Base-by-base conservation (phyloP, 306 rosid species). In the Cajanus cajan region DNA sequence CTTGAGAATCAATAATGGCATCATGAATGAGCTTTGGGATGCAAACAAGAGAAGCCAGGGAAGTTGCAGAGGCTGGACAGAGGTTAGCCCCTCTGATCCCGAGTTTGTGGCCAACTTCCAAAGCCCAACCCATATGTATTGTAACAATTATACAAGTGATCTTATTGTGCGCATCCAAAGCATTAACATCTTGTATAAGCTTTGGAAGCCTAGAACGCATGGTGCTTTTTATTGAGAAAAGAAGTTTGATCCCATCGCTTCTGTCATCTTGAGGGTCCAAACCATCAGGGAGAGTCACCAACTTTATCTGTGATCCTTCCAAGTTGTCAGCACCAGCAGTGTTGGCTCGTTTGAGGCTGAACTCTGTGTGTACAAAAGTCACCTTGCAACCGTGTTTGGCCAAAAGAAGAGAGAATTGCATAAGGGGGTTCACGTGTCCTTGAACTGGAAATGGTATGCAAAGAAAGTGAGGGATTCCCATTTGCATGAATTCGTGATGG, bases 371-470 rank as follows among this genome's bases (percentile, higher is more conserved):
- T 0, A 86, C 59, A 52, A 86, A 86, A 24, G 88, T 86, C 79
- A 86, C 65, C 15, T 84, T 82, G 82, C 82, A 84, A 8, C 92
- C 92, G 45, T 73, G 82, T 11, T 79, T 77, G n/a, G 62, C 76
- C 16, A 84, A 43, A 28, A 83, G 12, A 6, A 82, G 82, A 19
- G 88, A 85, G 4, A 85, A 78, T 2, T 80, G 74, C 81, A 85
- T 57, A 1, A 88, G 45, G 33, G 91, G 87, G 28, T 79, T 85
- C 70, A 85, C 86, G 44, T 78, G 84, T 48, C 91, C 89, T 44
- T 48, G 82, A 22, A 79, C 54, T 24, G 87, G 91, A 41, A 7
- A 68, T 15, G 89, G 87, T 24, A 88, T 6, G 8, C 58, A 83
- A 31, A 88, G 52, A 44, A 88, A 62, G 78, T 89, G 93, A 14